Evolutionary conservation across 768 basidiomycete genomes (phyloP).

Genomic region (Lanmaoa pseudosensibilis): DNA sequence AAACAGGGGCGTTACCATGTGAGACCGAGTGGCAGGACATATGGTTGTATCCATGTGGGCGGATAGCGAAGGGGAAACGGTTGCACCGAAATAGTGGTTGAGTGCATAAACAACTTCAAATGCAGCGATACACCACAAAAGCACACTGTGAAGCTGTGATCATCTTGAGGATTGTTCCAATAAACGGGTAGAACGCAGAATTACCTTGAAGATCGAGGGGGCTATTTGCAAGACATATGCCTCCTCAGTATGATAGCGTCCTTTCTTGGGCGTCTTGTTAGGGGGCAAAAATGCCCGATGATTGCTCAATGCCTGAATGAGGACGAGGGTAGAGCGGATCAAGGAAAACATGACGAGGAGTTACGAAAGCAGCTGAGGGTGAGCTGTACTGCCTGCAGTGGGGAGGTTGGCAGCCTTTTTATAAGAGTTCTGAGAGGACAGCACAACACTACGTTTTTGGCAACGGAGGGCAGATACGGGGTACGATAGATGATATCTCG

Average conservation of each 20-base stretch:
- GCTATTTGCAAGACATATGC: slow-evolving; percentile 55
- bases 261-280: slow-evolving; percentile 50
- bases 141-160: slow-evolving; percentile 46
- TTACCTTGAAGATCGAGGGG: slow-evolving; percentile 55
- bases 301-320: slow-evolving; percentile 50
- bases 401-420: slow-evolving; percentile 9
- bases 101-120: slow-evolving; percentile 52
- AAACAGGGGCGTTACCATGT: slow-evolving; percentile 43
- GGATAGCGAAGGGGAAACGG: slow-evolving; percentile 35
- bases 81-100: slow-evolving; percentile 28
- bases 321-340: slow-evolving; percentile 45
- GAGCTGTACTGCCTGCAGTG: neutral
- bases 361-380: neutral
- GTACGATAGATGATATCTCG: neutral
- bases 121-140: slow-evolving; percentile 50
- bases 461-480: neutral
- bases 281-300: slow-evolving; percentile 56
- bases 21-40: slow-evolving; percentile 30
- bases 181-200: neutral
- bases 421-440: slow-evolving; percentile 12
- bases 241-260: slow-evolving; percentile 54
- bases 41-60: slow-evolving; percentile 35
- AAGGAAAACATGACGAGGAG: slow-evolving; percentile 44
- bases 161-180: neutral
- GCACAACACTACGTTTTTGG: slow-evolving; percentile 2